Evolutionary conservation across 306 rosid genomes (phyloP).

Genomic region (Gynostemma pentaphyllum): DNA sequence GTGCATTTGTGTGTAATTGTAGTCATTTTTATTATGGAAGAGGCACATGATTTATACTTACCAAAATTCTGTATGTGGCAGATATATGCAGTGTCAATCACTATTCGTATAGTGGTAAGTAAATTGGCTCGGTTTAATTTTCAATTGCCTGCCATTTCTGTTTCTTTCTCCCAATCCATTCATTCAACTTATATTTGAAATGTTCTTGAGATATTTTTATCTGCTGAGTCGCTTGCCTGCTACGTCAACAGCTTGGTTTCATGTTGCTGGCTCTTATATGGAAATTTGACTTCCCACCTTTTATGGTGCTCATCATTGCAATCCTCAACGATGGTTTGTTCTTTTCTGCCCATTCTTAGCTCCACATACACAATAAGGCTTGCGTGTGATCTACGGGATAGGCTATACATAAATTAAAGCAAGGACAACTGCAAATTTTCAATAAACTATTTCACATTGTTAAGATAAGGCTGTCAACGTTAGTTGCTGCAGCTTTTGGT

Average conservation of each 20-base stretch:
- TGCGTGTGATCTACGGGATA: background rate
- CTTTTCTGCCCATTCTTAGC: constrained; percentile 14
- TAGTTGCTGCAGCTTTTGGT: background rate
- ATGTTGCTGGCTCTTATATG: constrained; percentile 94
- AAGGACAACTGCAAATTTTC: background rate
- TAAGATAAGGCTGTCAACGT: background rate
- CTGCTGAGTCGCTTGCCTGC: constrained; percentile 5
- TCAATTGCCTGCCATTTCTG: constrained; percentile 15
- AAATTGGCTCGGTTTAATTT: constrained; percentile 11
- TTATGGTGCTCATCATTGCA: constrained; percentile 96
- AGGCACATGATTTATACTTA: background rate
- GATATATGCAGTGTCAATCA: constrained; percentile 98
- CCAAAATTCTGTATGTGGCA: constrained; percentile 20
- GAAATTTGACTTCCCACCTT: constrained; percentile 95
- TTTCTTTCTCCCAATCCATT: background rate
- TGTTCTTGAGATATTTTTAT: constrained; percentile 9
- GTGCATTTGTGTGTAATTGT: background rate
- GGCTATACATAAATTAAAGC: background rate
- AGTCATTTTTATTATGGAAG: background rate
- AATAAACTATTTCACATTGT: background rate
- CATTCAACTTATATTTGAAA: constrained; percentile 8
- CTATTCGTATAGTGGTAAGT: constrained; percentile 95
- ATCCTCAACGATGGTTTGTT: constrained; percentile 89
- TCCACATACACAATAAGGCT: background rate
- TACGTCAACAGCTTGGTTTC: constrained; percentile 81